Evolutionary conservation across 2,329 filamentous ascomycete species (phyloP).

Genomic region (Escovopsis sp.): DNA sequence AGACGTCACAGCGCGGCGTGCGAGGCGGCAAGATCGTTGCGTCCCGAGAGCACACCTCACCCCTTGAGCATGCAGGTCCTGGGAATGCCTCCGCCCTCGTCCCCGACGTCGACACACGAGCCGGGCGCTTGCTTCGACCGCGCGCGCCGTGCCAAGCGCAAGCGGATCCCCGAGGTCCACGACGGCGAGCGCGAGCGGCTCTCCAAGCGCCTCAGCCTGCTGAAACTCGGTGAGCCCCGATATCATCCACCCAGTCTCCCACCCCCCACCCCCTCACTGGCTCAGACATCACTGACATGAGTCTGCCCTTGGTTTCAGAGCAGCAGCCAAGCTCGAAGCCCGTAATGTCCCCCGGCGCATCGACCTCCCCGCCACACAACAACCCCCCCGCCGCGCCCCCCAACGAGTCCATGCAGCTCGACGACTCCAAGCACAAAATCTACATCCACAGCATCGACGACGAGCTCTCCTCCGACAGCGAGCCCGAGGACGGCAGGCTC

Average conservation of each 20-base stretch:
- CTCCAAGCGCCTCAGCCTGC: conserved; percentile 66
- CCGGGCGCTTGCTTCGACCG: not conserved
- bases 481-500: conserved; percentile 40
- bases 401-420: conserved; percentile 63
- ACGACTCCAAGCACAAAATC: conserved; percentile 74
- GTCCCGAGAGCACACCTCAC: too few relatives aligned
- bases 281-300: not conserved
- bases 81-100: conserved; percentile 6
- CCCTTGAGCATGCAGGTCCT: too few relatives aligned
- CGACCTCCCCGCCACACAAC: conserved; percentile 1
- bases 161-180: conserved; percentile 46
- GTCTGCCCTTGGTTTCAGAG: too few relatives aligned
- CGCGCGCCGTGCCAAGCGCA: conserved; percentile 20
- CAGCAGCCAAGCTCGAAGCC: conserved; percentile 42
- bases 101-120: conserved; percentile 4
- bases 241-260: not conserved
- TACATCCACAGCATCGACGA: conserved; percentile 86
- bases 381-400: conserved; percentile 10
- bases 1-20: too few relatives aligned
- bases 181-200: conserved; percentile 65
- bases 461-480: conserved; percentile 50
- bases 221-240: conserved; percentile 55
- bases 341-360: conserved; percentile 22
- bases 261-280: too few relatives aligned
- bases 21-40: too few relatives aligned